Evolutionary conservation across 1,284 basidiomycete species (phyloP).

Genomic region (Microbotryomycetes sp.): DNA sequence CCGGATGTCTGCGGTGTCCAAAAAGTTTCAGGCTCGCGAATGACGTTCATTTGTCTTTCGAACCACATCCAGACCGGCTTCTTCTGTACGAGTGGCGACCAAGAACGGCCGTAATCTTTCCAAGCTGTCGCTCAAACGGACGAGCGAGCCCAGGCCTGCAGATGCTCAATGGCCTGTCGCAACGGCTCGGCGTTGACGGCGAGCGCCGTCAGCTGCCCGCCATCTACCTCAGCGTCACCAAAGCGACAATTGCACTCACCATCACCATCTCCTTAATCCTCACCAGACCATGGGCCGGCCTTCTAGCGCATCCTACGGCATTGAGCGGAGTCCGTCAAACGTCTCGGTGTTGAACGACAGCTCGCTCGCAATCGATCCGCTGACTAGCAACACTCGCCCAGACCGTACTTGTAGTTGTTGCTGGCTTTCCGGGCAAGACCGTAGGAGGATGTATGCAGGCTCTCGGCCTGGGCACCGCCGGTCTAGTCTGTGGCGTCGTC

Average conservation of each 20-base stretch:
- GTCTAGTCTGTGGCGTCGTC: constrained; percentile 6
- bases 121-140: no score
- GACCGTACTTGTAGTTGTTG: constrained; percentile 20
- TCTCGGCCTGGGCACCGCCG: constrained; percentile 2
- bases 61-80: no score
- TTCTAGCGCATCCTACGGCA: neutral
- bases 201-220: neutral
- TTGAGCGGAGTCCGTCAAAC: neutral
- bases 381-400: neutral
- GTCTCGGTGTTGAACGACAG: neutral
- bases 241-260: neutral
- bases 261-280: neutral
- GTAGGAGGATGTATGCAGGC: constrained; percentile 21
- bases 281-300: neutral
- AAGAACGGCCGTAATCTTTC: no score
- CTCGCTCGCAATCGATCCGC: neutral
- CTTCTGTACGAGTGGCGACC: no score
- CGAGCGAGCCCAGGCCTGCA: neutral
- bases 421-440: constrained; percentile 14
- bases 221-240: neutral
- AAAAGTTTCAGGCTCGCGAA: no score
- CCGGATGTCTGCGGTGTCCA: no score
- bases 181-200: neutral
- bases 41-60: no score
- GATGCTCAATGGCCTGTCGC: neutral